Percentiles rank a stretch among this genome's conserved stretches.
phyloP scores from a whole-genome alignment of 108 stramenopile species.

The Bacterosira constricta region DNA sequence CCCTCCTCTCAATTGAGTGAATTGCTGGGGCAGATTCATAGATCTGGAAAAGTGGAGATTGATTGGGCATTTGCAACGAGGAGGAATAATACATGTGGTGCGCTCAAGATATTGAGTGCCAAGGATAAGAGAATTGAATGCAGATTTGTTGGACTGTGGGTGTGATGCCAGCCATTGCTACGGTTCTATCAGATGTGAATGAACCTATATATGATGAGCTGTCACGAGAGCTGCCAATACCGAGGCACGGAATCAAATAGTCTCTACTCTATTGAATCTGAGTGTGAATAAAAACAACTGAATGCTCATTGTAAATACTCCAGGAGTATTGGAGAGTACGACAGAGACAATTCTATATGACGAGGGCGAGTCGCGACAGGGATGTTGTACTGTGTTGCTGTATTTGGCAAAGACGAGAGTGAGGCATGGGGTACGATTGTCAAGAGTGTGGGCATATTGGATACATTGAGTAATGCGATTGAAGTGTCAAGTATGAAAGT shows the following conservation, averaged over 20 bases:
- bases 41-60: constrained; percentile 28
- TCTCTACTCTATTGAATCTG: constrained; percentile 60
- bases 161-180: constrained; percentile 64
- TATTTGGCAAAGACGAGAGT: constrained; percentile 61
- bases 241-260: constrained; percentile 60
- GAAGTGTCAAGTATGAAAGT: constrained; percentile 38
- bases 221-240: constrained; percentile 49
- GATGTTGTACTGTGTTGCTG: constrained; percentile 60
- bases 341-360: constrained; percentile 50
- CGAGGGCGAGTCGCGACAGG: constrained; percentile 55
- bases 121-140: constrained; percentile 55
- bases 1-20: constrained; percentile 58
- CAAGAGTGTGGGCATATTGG: constrained; percentile 58
- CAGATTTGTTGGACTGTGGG: constrained; percentile 78
- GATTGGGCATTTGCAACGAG: constrained; percentile 68
- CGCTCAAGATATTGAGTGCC: constrained; percentile 67
- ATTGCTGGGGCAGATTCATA: constrained; percentile 54
- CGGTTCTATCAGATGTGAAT: constrained; percentile 53
- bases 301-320: constrained; percentile 64
- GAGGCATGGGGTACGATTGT: constrained; percentile 66
- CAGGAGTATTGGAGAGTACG: constrained; percentile 53
- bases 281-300: constrained; percentile 63
- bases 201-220: constrained; percentile 37
- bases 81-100: constrained; percentile 82
- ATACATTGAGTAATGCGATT: constrained; percentile 53